Base-by-base conservation (phyloP, 371 early-diverging fungal genomes). In the Mortierella sp. region DNA sequence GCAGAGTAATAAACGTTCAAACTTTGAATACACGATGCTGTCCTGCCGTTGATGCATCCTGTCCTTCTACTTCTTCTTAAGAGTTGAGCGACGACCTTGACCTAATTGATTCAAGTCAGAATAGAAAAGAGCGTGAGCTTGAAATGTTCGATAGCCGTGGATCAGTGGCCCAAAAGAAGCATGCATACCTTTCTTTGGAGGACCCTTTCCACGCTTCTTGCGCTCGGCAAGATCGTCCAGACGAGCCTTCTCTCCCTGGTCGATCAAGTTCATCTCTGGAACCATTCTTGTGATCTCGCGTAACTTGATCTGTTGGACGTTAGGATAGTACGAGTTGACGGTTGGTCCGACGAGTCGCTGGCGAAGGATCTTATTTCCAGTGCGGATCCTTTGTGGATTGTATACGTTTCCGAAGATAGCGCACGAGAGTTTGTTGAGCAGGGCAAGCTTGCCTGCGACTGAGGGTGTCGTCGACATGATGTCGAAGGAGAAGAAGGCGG, bases 151-250 rank as follows among this genome's bases (percentile, higher is more conserved):
- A n/a, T n/a, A n/a, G n/a, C n/a, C n/a, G n/a, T n/a, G n/a, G n/a
- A n/a, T n/a, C n/a, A n/a, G n/a, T n/a, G n/a, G n/a, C n/a, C n/a
- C n/a, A n/a, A n/a, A n/a, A n/a, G 19, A 13, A 43, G 45, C 48
- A 21, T 10, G 14, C 47, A 79, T 86, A 83, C 92, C 92, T 79
- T 93, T 93, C 89, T 90, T 90, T 38, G 93, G 93, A 28, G 93
- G 88, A 28, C 93, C 93, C 85, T 93, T 93, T 64, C 93, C 93
- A 54, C 93, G 85, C 65, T 87, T 84, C 82, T 85, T 91, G 78
- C 86, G 82, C 80, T 83, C 82, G 3, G 89, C 87, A 64, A 90
- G 82, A 60, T 86, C 89, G 42, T 91, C 90, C 42, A 91, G 76
- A 47, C 93, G 88, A 49, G 82, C 84, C 61, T 89, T 87, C 64